Conservation (phyloP, 1,284 basidiomycete species). For the Tylopilus sp. region DNA sequence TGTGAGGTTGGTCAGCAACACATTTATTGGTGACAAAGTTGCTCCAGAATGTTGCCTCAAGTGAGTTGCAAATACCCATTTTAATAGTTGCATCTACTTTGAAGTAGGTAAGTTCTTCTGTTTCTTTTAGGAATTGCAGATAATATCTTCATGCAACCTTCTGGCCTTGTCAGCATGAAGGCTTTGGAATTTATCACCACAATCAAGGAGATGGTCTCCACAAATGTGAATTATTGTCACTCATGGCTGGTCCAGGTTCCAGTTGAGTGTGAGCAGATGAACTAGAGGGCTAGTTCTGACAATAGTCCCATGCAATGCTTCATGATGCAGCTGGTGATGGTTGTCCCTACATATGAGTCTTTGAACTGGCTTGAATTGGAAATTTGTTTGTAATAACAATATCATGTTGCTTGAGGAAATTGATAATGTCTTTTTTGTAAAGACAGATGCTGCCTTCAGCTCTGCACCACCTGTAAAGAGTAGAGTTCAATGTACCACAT, state of each 20-base stretch:
- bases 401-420: constrained; percentile 60
- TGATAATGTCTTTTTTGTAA: constrained; percentile 75
- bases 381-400: constrained; percentile 86
- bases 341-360: constrained; percentile 67
- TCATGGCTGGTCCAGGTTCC: constrained; percentile 58
- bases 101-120: constrained; percentile 63
- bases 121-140: constrained; percentile 75
- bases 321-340: constrained; percentile 77
- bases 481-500: constrained; percentile 60
- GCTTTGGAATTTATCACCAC: constrained; percentile 85
- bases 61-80: constrained; percentile 56
- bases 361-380: not conserved
- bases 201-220: constrained; percentile 66
- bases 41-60: constrained; percentile 57
- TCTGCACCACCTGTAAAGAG: not conserved
- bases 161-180: constrained; percentile 56
- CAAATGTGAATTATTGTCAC: constrained; percentile 71
- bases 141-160: constrained; percentile 73
- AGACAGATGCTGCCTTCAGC: constrained; percentile 67
- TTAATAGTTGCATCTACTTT: constrained; percentile 70
- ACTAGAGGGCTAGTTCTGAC: constrained; percentile 49
- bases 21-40: constrained; percentile 48
- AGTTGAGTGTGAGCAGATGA: constrained; percentile 77
- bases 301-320: constrained; percentile 59
- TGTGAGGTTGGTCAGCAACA: constrained; percentile 69